A percentile compares a stretch with the other conserved stretches of the same genome.
Conservation (phyloP, 176 grass and related monocot species). For the Oryza officinalis region DNA sequence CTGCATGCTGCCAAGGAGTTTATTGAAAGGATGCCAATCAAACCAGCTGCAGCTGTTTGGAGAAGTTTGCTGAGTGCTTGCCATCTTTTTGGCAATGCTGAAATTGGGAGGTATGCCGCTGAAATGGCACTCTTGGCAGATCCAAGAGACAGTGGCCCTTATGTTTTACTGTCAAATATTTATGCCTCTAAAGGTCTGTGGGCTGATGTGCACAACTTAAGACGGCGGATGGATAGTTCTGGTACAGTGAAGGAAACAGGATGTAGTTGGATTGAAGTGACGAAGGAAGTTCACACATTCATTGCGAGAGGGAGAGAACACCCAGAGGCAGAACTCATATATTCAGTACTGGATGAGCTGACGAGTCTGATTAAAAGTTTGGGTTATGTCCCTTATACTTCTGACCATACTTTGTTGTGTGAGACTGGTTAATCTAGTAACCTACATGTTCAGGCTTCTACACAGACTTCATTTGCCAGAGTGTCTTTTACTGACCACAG, state of each 20-base stretch:
- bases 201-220: constrained; percentile 69
- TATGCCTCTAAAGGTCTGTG: constrained; percentile 79
- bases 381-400: constrained; percentile 37
- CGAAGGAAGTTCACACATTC: constrained; percentile 58
- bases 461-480: constrained; percentile 55
- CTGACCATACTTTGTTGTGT: constrained; percentile 30
- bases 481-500: constrained; percentile 73
- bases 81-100: constrained; percentile 58
- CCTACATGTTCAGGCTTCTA: constrained; percentile 39
- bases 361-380: constrained; percentile 39
- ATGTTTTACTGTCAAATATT: constrained; percentile 75
- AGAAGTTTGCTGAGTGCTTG: constrained; percentile 78
- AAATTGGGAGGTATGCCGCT: constrained; percentile 68
- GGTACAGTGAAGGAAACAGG: constrained; percentile 60
- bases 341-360: constrained; percentile 50
- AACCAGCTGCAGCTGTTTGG: constrained; percentile 62
- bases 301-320: constrained; percentile 49
- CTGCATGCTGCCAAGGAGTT: constrained; percentile 62
- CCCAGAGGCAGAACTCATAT: constrained; percentile 47
- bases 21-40: constrained; percentile 70
- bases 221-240: constrained; percentile 48
- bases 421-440: constrained; percentile 51
- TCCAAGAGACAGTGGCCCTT: constrained; percentile 63
- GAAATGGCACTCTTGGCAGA: constrained; percentile 61
- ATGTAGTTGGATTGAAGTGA: constrained; percentile 68